A percentile compares a stretch with the other conserved stretches of the same genome.
phyloP scores from a whole-genome alignment of 164 flowering plant species.

The Buxus sempervirens region DNA sequence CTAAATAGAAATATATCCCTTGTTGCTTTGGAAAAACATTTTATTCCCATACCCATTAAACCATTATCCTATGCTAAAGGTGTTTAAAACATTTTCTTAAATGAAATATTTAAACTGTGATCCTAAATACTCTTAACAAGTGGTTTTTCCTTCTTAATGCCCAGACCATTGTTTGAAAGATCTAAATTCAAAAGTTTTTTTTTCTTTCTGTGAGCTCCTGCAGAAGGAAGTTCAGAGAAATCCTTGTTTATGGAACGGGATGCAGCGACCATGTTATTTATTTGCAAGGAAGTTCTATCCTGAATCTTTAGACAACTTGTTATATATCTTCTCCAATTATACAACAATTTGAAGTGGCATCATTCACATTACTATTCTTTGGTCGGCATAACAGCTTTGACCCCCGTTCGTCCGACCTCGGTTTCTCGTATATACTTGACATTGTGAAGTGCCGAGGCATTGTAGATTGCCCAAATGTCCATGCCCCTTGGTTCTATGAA shows the following conservation, averaged over 20 bases:
- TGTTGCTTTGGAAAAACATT: too few relatives aligned
- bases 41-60: too few relatives aligned
- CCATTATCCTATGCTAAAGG: too few relatives aligned
- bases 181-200: background rate
- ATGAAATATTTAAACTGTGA: too few relatives aligned
- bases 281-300: conserved; percentile 79
- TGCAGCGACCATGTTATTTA: conserved; percentile 69
- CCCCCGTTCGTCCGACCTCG: conserved; percentile 10
- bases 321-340: conserved; percentile 60
- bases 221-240: conserved; percentile 43
- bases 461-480: conserved; percentile 18
- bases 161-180: too few relatives aligned
- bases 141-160: background rate
- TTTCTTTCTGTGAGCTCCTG: background rate
- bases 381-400: conserved; percentile 21
- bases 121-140: too few relatives aligned
- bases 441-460: conserved; percentile 25
- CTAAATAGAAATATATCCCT: too few relatives aligned
- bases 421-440: conserved; percentile 21
- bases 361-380: conserved; percentile 35
- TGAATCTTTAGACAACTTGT: conserved; percentile 48
- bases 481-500: conserved; percentile 7
- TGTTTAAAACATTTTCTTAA: too few relatives aligned
- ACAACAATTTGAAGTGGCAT: conserved; percentile 36
- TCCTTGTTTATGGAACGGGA: conserved; percentile 76